Conservation (phyloP, 495 filamentous ascomycete species). For the Astrothelium subdiscretum region DNA sequence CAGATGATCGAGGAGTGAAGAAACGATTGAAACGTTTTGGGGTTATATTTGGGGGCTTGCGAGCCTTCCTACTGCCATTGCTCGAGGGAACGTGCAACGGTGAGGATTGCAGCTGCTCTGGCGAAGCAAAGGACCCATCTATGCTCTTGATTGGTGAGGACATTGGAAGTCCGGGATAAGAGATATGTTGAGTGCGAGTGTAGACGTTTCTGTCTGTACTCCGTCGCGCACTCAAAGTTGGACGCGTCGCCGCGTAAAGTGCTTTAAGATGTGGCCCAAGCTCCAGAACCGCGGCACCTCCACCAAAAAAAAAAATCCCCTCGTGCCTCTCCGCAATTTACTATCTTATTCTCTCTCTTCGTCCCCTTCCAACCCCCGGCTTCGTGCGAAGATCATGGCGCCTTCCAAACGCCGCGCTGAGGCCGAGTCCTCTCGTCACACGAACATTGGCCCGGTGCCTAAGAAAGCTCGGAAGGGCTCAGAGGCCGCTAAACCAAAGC, state of each 20-base stretch:
- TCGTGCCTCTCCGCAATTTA: neutral
- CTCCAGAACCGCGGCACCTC: neutral
- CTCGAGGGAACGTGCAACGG: neutral
- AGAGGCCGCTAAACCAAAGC: conserved; percentile 1
- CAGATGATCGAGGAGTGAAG: conserved; percentile 57
- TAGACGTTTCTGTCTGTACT: neutral
- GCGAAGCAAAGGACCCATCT: neutral
- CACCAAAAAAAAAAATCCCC: neutral
- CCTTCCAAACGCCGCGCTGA: conserved; percentile 17
- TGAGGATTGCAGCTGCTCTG: neutral
- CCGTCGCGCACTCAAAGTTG: neutral
- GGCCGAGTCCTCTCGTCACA: neutral
- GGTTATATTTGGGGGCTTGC: conserved; percentile 31
- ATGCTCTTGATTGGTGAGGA: neutral
- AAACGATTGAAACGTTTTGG: conserved; percentile 57
- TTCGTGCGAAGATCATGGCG: conserved; percentile 12
- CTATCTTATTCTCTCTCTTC: neutral
- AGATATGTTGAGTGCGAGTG: neutral
- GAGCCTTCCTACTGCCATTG: conserved; percentile 22
- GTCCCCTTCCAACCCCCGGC: neutral
- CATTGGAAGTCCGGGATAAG: neutral
- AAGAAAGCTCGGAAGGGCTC: neutral
- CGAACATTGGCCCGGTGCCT: neutral
- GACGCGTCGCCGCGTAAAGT: conserved; percentile 2
- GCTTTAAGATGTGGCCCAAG: neutral